Evolutionary conservation across 306 rosid genomes (phyloP).

Genomic region (Ziziphus jujuba): DNA sequence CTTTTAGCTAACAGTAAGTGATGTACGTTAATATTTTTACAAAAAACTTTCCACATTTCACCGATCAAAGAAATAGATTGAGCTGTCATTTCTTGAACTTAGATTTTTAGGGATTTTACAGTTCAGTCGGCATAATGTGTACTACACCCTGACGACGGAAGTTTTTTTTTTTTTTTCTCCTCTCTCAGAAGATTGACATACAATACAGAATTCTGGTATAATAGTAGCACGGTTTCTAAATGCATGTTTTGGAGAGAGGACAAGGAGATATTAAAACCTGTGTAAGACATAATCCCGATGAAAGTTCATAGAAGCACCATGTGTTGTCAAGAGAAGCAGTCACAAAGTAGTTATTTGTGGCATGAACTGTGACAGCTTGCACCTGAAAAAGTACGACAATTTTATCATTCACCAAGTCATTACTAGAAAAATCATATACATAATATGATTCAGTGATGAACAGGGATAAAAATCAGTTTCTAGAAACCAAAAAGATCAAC

Average conservation of each 20-base stretch:
- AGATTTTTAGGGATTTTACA: neutral
- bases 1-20: too few relatives aligned
- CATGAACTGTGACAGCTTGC: slow-evolving; percentile 98
- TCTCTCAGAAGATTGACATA: neutral
- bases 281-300: slow-evolving; percentile 88
- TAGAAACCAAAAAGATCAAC: too few relatives aligned
- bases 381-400: slow-evolving; percentile 49
- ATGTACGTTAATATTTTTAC: too few relatives aligned
- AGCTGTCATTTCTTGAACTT: too few relatives aligned
- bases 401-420: neutral
- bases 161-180: too few relatives aligned
- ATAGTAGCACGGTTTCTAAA: too few relatives aligned
- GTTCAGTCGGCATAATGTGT: neutral
- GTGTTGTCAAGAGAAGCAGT: slow-evolving; percentile 94
- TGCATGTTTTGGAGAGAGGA: neutral
- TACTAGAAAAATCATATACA: neutral
- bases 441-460: neutral
- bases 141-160: neutral
- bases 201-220: neutral
- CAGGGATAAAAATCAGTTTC: too few relatives aligned
- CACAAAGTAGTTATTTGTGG: slow-evolving; percentile 87
- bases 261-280: slow-evolving; percentile 55
- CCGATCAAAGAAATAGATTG: neutral
- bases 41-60: neutral
- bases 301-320: slow-evolving; percentile 93